Base-by-base conservation (phyloP, 177 flowering plant species). In the Tripterygium wilfordii region DNA sequence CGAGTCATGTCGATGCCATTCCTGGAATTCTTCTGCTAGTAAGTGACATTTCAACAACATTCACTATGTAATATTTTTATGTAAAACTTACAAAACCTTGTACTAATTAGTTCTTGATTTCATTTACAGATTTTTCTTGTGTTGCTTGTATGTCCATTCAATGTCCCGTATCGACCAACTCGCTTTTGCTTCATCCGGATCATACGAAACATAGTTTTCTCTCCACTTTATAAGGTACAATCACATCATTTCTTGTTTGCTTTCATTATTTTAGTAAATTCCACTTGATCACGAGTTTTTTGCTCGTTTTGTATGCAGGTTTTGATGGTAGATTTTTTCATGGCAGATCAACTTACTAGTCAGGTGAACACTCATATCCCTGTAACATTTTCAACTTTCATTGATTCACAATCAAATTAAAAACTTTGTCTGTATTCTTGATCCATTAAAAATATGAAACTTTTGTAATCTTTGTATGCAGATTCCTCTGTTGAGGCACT, bases 311-410 rank as follows among this genome's bases (percentile, higher is more conserved):
- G n/a, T 22, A 4, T 60, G 49, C 75, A 92, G 98, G 99, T 89
- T 51, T 45, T 94, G 65, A 62, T 94, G 83, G 96, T 87, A 5
- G 99, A 94, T 41, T 87, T 83, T 60, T 90, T 94, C 76, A 82
- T 94, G 97, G 99, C 97, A 58, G 99, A 94, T 66, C 99, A 94
- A 60, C 81, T 94, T 13, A 87, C 96, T 57, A 94, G 99, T 66
- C 99, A 94, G 97, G 99, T 88, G 51, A 60, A 35, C 31, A 48
- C 25, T 17, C 30, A 19, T 30, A 16, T 38, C 1, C 42, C 3
- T 36, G 18, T 36, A 20, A 20, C 19, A 15, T 8, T 18, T 3
- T 38, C 24, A 9, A 19, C 3, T 1, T 38, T 38, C 9, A 20
- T 20, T 19, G 12, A 18, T n/a, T n/a, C n/a, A n/a, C n/a, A n/a